Base-by-base conservation (phyloP, 768 basidiomycete genomes). In the Leccinellum rugosiceps region DNA sequence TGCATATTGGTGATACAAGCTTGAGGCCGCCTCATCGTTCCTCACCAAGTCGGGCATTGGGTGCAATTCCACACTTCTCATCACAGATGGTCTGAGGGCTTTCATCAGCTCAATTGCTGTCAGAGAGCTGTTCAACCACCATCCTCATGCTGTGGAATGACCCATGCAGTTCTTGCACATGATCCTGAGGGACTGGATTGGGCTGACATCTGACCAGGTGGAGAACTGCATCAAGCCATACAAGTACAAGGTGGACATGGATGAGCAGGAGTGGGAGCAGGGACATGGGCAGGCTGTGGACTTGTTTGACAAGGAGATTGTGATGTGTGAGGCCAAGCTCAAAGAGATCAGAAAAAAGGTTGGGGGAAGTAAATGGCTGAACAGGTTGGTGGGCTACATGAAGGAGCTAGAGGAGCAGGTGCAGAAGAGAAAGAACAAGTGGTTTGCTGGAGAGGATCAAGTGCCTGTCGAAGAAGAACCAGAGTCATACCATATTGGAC, bases 181-280 rank as follows among this genome's bases (percentile, higher is more conserved):
- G 72, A 95, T 99, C 68, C 75, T 99, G 52, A 82, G 96, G 57
- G 96, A 98, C 67, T 84, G 96, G 6, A 90, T 98, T 56, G 90
- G 92, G 15, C 75, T 96, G 55, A 94, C 97, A 17, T 89, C 92
- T 5, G 97, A 99, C 71, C 96, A 98, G 75, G 96, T 99, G 15
- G 97, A 99, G 78, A 99, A 98, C 72, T 96, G 93, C 73, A 98
- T 99, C 80, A 99, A 99, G 75, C 97, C 96, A 26, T 98, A 85
- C 82, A 99, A 99, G 78, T 96, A 97, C 68, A 95, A 98, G 68
- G 87, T 98, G 26, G 97, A 99, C 69, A 89, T 98, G 14, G 94
- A 98, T 60, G 81, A 84, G 14, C 78, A 87, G 43, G 97, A 99
- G 72, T 99, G 97, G 97, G 91, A 92, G 64, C 68, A 78, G 2